Evolutionary conservation across 2,329 filamentous ascomycete genomes (phyloP).

Genomic region (Exophiala viscosa): DNA sequence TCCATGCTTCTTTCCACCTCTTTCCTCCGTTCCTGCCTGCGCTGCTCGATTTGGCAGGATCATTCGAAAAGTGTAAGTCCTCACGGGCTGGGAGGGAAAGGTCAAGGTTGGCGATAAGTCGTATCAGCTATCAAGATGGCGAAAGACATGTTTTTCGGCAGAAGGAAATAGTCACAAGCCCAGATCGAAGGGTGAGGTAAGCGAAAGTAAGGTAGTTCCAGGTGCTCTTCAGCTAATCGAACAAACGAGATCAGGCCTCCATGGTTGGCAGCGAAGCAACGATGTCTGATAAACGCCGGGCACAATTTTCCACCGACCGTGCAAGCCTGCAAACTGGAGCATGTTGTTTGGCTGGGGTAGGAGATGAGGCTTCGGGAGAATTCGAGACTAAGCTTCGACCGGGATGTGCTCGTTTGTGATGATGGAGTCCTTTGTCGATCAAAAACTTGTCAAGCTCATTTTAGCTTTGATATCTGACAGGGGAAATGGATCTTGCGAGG

Average conservation of each 20-base stretch:
- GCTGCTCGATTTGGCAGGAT: background rate
- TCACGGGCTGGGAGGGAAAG: background rate
- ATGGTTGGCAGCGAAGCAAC: background rate
- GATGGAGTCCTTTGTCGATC: conserved; percentile 20
- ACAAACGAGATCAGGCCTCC: conserved; percentile 14
- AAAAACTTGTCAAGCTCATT: conserved; percentile 15
- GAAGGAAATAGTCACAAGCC: conserved; percentile 1
- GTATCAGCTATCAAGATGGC: background rate
- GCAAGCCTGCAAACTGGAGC: conserved; percentile 7
- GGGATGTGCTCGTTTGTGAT: conserved; percentile 9
- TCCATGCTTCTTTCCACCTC: conserved; percentile 21
- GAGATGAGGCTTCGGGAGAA: conserved; percentile 24
- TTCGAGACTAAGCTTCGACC: conserved; percentile 16
- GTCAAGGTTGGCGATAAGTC: background rate
- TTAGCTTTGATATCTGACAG: conserved; percentile 9
- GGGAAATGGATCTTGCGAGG: background rate
- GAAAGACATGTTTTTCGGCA: conserved; percentile 6
- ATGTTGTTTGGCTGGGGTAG: conserved; percentile 20
- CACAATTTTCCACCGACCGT: conserved; percentile 10
- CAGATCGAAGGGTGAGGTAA: conserved; percentile 2
- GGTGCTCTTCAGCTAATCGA: conserved; percentile 1
- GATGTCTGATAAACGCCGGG: conserved; percentile 12
- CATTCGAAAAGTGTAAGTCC: background rate
- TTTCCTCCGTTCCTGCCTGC: background rate
- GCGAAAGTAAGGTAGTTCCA: conserved; percentile 9